A percentile compares a stretch with the other conserved stretches of the same genome.
These are phyloP conservation scores for Aspergillus japonicus DNA, from an alignment of 2,329 filamentous ascomycete species.

Conservation along the genomic window DNA sequence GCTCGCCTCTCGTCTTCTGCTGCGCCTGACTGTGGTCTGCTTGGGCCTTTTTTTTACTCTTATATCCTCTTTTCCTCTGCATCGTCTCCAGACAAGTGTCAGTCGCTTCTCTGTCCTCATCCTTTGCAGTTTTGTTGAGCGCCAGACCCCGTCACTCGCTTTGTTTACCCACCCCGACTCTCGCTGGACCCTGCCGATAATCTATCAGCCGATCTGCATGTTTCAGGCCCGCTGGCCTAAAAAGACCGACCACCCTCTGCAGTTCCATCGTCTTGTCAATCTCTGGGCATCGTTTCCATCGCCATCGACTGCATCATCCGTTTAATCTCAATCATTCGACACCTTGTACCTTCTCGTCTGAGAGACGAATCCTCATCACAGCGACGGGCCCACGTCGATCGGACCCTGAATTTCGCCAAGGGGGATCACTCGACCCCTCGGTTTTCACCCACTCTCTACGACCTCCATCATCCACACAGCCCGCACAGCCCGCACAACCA, in stretches of 20 bases:
- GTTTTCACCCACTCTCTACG: background rate
- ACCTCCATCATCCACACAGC: background rate
- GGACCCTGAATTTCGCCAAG: slow-evolving; percentile 10
- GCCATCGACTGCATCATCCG: background rate
- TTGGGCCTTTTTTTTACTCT: slow-evolving; percentile 6
- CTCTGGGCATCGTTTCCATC: background rate
- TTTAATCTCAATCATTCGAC: background rate
- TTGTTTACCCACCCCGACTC: slow-evolving; percentile 21
- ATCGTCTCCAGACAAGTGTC: background rate
- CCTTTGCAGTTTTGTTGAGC: background rate
- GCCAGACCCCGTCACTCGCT: slow-evolving; percentile 22
- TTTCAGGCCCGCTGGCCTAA: slow-evolving; percentile 19
- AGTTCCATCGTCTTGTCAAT: background rate
- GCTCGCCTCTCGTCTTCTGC: slow-evolving; percentile 7
- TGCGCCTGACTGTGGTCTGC: background rate
- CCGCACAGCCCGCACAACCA: slow-evolving; percentile 22
- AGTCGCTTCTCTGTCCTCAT: background rate
- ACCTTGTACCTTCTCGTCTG: background rate
- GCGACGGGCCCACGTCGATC: slow-evolving; percentile 7
- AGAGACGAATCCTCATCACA: background rate
- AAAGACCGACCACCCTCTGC: slow-evolving; percentile 8
- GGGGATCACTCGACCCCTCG: slow-evolving; percentile 12
- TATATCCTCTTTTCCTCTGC: slow-evolving; percentile 4
- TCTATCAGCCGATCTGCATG: slow-evolving; percentile 20
- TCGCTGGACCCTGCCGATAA: slow-evolving; percentile 15